Conservation (phyloP, 2,329 filamentous ascomycete species). For the Thyridium curvatum region DNA sequence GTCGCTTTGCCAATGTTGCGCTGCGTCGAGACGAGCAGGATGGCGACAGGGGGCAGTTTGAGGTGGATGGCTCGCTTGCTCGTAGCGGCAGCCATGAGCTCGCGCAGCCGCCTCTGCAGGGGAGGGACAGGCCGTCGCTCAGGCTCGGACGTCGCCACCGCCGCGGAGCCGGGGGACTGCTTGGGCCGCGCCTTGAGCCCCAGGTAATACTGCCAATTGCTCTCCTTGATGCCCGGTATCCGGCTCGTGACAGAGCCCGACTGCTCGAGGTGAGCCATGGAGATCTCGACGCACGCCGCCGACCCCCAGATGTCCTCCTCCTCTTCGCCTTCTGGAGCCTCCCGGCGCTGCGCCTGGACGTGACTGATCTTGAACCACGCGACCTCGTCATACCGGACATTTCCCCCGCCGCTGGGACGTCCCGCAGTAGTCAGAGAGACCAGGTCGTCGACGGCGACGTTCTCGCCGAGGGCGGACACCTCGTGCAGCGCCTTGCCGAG, state of each 20-base stretch:
- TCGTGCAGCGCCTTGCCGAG: slow-evolving; percentile 79
- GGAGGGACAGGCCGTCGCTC: slow-evolving; percentile 37
- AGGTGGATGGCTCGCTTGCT: slow-evolving; percentile 82
- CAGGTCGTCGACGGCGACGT: slow-evolving; percentile 66
- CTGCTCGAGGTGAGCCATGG: slow-evolving; percentile 83
- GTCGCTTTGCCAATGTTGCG: slow-evolving; percentile 90
- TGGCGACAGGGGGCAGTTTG: slow-evolving; percentile 79
- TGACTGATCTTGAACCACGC: slow-evolving; percentile 92
- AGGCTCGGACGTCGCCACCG: slow-evolving; percentile 36
- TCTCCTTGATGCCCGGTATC: slow-evolving; percentile 69
- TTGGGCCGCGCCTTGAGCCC: slow-evolving; percentile 64
- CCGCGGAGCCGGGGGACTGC: slow-evolving; percentile 29
- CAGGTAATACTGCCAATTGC: slow-evolving; percentile 85
- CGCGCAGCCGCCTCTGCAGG: slow-evolving; percentile 66
- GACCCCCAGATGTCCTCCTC: slow-evolving; percentile 76
- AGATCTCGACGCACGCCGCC: slow-evolving; percentile 78
- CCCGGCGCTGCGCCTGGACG: slow-evolving; percentile 46
- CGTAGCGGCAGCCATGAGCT: slow-evolving; percentile 82
- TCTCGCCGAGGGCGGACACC: slow-evolving; percentile 47
- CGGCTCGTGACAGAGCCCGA: slow-evolving; percentile 81
- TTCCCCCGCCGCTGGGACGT: slow-evolving; percentile 18
- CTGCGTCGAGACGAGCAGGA: slow-evolving; percentile 86
- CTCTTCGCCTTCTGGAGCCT: slow-evolving; percentile 37
- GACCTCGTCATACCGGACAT: slow-evolving; percentile 44
- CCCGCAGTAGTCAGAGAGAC: slow-evolving; percentile 41